Evolutionary conservation across 768 basidiomycete genomes (phyloP), one percentile per base, ranked within the genome.

Genomic region (Suillus cothurnatus): DNA sequence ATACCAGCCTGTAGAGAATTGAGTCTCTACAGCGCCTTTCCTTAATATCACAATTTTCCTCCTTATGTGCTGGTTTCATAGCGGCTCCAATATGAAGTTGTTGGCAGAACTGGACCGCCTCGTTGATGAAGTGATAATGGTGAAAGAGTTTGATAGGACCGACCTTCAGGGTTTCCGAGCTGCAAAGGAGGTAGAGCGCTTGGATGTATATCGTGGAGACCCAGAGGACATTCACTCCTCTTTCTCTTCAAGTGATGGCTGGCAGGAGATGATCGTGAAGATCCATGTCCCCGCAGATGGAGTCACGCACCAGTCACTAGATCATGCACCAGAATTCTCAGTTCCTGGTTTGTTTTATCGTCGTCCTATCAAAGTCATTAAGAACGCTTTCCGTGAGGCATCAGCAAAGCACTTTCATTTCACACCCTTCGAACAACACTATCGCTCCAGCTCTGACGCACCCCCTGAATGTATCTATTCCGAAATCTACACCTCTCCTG

Each of bases 261-360:
- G 69, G 68, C 23, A 41, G 0, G 63, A 65, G 1, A 52, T 70
- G 19, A 26, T 36, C 0, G 59, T 79, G 0, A 9, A 63, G 8
- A 68, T 70, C 6, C 0, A 19, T 3, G 49, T 68, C 1, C 69
- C 66, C 0, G 55, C 59, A 8, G 62, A 70, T 15, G 50, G 62
- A 6, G 43, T 55, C 4, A 58, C 17, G 3, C 36, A 2, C 1
- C 7, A 0, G 63, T 34, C 32, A 34, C 32, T 34, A 34, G 32
- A 3, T 34, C 32, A 34, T 34, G 53, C 64, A 0, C 61, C 61
- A 0, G 14, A 36, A 5, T 75, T 78, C 36, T 1, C 28, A 2
- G 66, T 79, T 0, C 70, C 74, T 4, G 79, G 76, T 1, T 65
- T 81, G 2, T 66, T 67, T 17, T 74, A 72, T 60, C 65, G 69